These are phyloP conservation scores for Omphalea diandra DNA, from an alignment of 441 rosid species.

Conservation along the genomic window DNA sequence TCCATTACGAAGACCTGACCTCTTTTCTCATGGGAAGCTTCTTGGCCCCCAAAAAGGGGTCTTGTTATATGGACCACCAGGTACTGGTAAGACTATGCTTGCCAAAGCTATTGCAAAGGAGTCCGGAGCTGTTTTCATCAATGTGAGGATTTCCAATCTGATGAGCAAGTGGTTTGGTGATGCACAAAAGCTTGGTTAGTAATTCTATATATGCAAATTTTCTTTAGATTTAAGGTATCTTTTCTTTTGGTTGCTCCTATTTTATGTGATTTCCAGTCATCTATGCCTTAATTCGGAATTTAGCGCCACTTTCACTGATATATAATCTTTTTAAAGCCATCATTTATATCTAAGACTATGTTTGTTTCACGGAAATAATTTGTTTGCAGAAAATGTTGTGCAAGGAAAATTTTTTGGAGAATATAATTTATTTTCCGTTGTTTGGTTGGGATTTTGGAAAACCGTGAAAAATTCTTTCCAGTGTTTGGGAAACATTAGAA, in stretches of 20 bases:
- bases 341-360: neutral
- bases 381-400: too few species aligned
- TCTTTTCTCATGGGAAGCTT: constrained; percentile 83
- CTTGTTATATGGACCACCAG: constrained; percentile 90
- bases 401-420: too few species aligned
- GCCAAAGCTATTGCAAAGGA: constrained; percentile 98
- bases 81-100: constrained; percentile 98
- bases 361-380: too few species aligned
- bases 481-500: too few species aligned
- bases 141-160: constrained; percentile 77
- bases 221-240: neutral
- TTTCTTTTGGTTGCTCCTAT: neutral
- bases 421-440: too few species aligned
- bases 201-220: neutral
- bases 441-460: too few species aligned
- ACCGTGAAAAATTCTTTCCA: too few species aligned
- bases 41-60: constrained; percentile 98
- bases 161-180: constrained; percentile 99
- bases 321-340: neutral
- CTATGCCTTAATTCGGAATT: neutral
- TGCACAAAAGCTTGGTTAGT: constrained; percentile 97
- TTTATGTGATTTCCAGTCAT: neutral
- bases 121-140: constrained; percentile 92
- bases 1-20: constrained; percentile 80
- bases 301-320: neutral